phyloP scores from a whole-genome alignment of 1,139 yeast genomes.

The Candida albicans region DNA sequence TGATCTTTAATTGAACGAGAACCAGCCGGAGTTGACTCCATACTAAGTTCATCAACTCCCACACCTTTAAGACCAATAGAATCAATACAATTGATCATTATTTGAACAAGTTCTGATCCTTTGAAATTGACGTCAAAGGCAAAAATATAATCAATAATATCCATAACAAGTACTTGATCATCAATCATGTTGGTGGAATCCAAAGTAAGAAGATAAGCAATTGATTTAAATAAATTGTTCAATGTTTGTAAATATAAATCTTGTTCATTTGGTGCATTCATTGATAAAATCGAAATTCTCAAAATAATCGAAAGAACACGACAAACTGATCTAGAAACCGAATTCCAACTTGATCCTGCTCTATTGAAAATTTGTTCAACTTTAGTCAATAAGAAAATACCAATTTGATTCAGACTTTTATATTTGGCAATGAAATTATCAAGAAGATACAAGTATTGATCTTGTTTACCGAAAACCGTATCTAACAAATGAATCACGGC shows the following conservation, averaged over 20 bases:
- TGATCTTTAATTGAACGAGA: slow-evolving; percentile 46
- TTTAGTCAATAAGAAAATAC: slow-evolving; percentile 48
- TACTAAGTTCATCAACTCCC: slow-evolving; percentile 40
- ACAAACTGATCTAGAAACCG: slow-evolving; percentile 63
- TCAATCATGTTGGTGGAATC: slow-evolving; percentile 48
- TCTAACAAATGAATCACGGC: slow-evolving; percentile 62
- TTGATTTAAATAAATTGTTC: slow-evolving; percentile 36
- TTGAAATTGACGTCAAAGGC: slow-evolving; percentile 41
- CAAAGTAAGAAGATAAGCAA: slow-evolving; percentile 48
- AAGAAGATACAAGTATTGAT: slow-evolving; percentile 57
- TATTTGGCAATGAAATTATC: slow-evolving; percentile 44
- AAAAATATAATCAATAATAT: slow-evolving; percentile 56
- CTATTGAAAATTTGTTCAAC: slow-evolving; percentile 48
- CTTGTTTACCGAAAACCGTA: slow-evolving; percentile 65
- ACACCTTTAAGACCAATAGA: slow-evolving; percentile 57
- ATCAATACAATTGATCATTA: slow-evolving; percentile 45
- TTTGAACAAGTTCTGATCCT: slow-evolving; percentile 38
- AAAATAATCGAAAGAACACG: slow-evolving; percentile 56
- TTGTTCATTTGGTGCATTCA: slow-evolving; percentile 19
- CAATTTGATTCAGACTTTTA: slow-evolving; percentile 48
- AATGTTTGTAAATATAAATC: slow-evolving; percentile 35
- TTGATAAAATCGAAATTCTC: slow-evolving; percentile 37
- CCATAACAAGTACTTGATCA: slow-evolving; percentile 62
- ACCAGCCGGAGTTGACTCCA: slow-evolving; percentile 18
- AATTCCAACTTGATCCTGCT: slow-evolving; percentile 59